A percentile compares a stretch with the other conserved stretches of the same genome.
Conservation (phyloP, 106 monocot species). For the Allium sativum region DNA sequence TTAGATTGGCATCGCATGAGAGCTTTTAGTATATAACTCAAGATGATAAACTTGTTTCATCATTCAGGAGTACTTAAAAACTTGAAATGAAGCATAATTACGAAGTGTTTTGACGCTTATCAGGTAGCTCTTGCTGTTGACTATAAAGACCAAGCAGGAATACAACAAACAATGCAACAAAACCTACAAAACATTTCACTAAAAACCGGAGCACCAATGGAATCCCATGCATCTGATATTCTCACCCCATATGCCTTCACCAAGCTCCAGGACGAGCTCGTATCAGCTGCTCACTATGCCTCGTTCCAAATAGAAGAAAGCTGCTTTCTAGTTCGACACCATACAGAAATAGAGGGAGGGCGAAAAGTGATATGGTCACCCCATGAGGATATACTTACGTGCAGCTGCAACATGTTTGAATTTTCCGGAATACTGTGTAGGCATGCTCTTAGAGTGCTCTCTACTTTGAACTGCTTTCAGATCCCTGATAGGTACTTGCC, state of each 20-base stretch:
- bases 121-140: slow-evolving; percentile 56
- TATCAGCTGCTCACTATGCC: slow-evolving; percentile 55
- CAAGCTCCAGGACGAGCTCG: slow-evolving; percentile 82
- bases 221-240: slow-evolving; percentile 55
- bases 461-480: slow-evolving; percentile 67
- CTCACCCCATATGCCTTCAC: slow-evolving; percentile 75
- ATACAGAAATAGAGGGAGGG: slow-evolving; percentile 52
- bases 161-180: slow-evolving; percentile 63
- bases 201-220: slow-evolving; percentile 74
- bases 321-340: slow-evolving; percentile 55
- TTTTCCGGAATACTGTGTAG: slow-evolving; percentile 68
- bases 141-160: slow-evolving; percentile 56
- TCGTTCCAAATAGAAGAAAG: slow-evolving; percentile 54
- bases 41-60: not conserved
- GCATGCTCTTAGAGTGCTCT: slow-evolving; percentile 66
- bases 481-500: slow-evolving; percentile 55
- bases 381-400: slow-evolving; percentile 45
- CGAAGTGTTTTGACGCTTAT: not conserved
- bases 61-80: not conserved
- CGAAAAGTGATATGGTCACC: slow-evolving; percentile 50
- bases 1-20: not conserved
- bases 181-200: slow-evolving; percentile 58
- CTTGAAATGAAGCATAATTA: not conserved
- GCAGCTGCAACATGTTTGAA: slow-evolving; percentile 76
- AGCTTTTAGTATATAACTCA: not conserved